Percentiles rank a stretch among this genome's conserved stretches.
Evolutionary conservation across 169 alveolate species (phyloP).

Genomic region (Cryptosporidium muris): DNA sequence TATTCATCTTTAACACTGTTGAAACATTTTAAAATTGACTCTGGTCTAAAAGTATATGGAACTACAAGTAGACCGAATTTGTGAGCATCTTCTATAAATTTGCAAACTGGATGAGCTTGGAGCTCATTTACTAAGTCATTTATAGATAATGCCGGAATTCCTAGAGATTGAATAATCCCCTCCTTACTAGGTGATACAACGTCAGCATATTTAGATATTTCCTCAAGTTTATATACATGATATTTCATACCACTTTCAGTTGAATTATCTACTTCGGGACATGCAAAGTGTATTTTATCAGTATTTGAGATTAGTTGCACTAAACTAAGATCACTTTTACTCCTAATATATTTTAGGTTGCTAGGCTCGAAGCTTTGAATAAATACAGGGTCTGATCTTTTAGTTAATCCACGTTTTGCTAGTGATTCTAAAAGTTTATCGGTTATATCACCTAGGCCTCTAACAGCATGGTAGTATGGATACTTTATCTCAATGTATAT

Average conservation of each 20-base stretch:
- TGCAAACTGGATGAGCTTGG: not conserved
- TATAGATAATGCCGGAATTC: not conserved
- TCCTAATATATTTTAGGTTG: constrained; percentile 37
- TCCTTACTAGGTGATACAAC: constrained; percentile 58
- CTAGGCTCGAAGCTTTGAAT: constrained; percentile 64
- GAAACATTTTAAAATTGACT: constrained; percentile 17
- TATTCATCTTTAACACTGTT: constrained; percentile 32
- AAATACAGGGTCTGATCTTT: constrained; percentile 3
- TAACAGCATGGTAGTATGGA: constrained; percentile 18
- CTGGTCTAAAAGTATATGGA: constrained; percentile 68
- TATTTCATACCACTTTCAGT: constrained; percentile 4
- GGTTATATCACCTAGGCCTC: constrained; percentile 26
- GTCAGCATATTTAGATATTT: constrained; percentile 36
- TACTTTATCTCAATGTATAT: constrained; percentile 51
- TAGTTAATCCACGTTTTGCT: constrained; percentile 34
- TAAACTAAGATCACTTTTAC: constrained; percentile 22
- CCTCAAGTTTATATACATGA: constrained; percentile 11
- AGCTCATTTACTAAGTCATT: not conserved
- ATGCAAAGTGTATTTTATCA: constrained; percentile 31
- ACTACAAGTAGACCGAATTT: constrained; percentile 36
- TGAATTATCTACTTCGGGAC: constrained; percentile 20
- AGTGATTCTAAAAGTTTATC: constrained; percentile 35
- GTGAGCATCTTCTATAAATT: constrained; percentile 20
- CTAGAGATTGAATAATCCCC: constrained; percentile 5
- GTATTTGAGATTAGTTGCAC: constrained; percentile 51